Evolutionary conservation across 73 alveolate genomes (phyloP).

Genomic region (Paramecium bursaria): DNA sequence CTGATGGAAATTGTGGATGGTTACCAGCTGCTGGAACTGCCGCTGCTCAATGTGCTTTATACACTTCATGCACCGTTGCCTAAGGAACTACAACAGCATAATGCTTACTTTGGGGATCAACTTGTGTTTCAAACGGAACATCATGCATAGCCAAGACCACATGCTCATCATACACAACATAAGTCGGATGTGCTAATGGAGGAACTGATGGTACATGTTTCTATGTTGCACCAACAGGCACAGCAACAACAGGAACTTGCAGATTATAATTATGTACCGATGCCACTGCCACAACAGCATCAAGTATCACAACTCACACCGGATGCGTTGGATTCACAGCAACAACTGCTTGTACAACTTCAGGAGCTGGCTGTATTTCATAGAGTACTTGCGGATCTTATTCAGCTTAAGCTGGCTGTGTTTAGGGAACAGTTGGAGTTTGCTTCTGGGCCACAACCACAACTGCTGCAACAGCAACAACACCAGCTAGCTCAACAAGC

Average conservation of each 20-base stretch:
- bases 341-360: conserved; percentile 17
- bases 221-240: not conserved
- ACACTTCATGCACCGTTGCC: not conserved
- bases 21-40: not conserved
- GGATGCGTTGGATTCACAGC: not conserved
- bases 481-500: not conserved
- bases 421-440: not conserved
- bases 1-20: conserved; percentile 17
- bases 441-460: not conserved
- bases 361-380: conserved; percentile 10
- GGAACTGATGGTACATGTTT: conserved; percentile 54
- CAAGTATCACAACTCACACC: not conserved
- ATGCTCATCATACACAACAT: conserved; percentile 8
- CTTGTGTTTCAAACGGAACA: conserved; percentile 3
- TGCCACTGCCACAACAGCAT: not conserved
- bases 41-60: not conserved
- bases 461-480: not conserved
- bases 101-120: too few species aligned
- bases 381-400: not conserved
- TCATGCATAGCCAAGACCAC: not conserved
- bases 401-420: not conserved
- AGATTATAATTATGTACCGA: not conserved
- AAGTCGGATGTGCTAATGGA: conserved; percentile 22
- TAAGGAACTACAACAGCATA: not conserved
- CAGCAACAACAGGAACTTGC: not conserved